phyloP scores from a whole-genome alignment of 2,329 filamentous ascomycete species.

The Ophiostoma quercus region DNA sequence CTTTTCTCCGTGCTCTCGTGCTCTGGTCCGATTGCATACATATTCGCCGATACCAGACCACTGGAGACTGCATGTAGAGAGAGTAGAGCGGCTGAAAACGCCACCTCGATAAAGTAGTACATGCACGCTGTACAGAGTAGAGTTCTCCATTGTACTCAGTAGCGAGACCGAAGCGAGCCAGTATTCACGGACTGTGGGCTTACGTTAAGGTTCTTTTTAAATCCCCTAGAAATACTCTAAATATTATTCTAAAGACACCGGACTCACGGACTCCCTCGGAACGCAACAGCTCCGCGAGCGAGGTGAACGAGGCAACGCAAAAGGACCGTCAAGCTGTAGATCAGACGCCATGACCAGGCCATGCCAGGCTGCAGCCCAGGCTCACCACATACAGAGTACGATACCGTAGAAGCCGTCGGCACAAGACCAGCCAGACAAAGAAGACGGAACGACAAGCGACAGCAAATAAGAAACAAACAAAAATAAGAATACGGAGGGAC shows the following conservation, averaged over 20 bases:
- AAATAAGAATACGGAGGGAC: slow-evolving; percentile 7
- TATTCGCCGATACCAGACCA: background rate
- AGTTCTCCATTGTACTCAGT: background rate
- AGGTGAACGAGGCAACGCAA: background rate
- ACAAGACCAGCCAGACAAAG: background rate
- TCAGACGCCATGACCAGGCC: too few relatives aligned
- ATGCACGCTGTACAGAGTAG: too few relatives aligned
- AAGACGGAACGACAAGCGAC: too few relatives aligned
- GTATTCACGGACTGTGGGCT: background rate
- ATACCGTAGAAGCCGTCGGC: background rate
- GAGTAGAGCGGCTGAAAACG: background rate
- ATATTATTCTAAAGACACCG: background rate
- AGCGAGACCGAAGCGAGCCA: slow-evolving; percentile 5
- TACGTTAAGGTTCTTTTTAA: background rate
- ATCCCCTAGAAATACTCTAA: too few relatives aligned
- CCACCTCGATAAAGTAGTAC: background rate
- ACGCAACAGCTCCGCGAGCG: background rate
- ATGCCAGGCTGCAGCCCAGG: background rate
- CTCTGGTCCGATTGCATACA: background rate
- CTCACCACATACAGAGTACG: background rate
- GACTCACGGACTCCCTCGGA: background rate
- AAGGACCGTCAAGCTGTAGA: background rate
- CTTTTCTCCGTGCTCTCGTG: background rate
- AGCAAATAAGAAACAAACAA: background rate
- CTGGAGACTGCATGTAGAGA: background rate